phyloP scores from a whole-genome alignment of 148 eudicot species.

The Spergularia marina region DNA sequence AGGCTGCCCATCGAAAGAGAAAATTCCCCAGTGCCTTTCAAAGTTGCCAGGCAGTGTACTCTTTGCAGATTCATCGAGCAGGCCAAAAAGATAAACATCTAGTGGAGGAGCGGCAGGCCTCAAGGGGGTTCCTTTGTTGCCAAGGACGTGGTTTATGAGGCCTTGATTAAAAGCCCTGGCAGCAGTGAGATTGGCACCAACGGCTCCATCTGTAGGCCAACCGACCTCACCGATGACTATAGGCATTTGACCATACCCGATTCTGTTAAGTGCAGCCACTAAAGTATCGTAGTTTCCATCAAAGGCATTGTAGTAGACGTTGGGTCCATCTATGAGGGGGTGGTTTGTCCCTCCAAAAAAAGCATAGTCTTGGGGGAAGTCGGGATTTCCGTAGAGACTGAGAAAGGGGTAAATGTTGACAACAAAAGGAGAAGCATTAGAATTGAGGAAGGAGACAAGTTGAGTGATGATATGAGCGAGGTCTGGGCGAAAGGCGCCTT shows the following conservation, averaged over 20 bases:
- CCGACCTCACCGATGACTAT: conserved; percentile 82
- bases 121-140: conserved; percentile 69
- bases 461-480: conserved; percentile 62
- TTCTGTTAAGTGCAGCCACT: conserved; percentile 60
- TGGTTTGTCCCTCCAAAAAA: conserved; percentile 74
- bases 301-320: conserved; percentile 70
- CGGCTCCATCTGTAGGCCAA: conserved; percentile 84
- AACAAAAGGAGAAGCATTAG: conserved; percentile 73
- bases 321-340: conserved; percentile 70
- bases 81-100: conserved; percentile 73
- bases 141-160: conserved; percentile 54
- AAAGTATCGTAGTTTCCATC: conserved; percentile 86
- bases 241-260: conserved; percentile 73
- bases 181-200: conserved; percentile 71
- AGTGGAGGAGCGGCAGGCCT: conserved; percentile 67
- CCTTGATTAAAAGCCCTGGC: conserved; percentile 83
- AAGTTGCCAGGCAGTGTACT: conserved; percentile 75
- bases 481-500: conserved; percentile 77
- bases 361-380: conserved; percentile 89
- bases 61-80: conserved; percentile 77
- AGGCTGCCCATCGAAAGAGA: conserved; percentile 85
- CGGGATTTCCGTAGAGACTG: conserved; percentile 67
- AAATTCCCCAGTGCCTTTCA: conserved; percentile 88
- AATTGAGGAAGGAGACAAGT: conserved; percentile 62
- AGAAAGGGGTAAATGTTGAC: conserved; percentile 88